Conservation (phyloP, 1,139 yeast species). For the Lodderomyces elongisporus region DNA sequence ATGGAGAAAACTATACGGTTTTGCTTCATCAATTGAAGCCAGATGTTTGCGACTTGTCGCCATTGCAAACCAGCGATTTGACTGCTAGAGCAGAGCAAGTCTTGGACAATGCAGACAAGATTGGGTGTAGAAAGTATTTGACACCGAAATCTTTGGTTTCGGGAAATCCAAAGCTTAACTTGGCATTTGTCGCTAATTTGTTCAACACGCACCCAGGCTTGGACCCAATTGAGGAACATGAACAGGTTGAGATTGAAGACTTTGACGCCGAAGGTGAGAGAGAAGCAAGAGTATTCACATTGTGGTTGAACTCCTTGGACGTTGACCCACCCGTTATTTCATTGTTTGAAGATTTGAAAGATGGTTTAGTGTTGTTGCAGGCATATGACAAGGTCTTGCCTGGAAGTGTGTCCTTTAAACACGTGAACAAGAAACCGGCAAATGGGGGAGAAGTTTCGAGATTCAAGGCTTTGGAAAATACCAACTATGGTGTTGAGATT, state of each 20-base stretch:
- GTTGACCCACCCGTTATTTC: constrained; percentile 93
- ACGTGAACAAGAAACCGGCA: constrained; percentile 76
- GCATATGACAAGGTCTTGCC: constrained; percentile 96
- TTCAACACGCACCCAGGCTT: constrained; percentile 96
- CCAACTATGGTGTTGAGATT: constrained; percentile 92
- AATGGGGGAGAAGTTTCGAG: constrained; percentile 72
- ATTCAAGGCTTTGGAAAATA: constrained; percentile 92
- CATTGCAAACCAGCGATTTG: constrained; percentile 71
- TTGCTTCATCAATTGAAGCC: constrained; percentile 87
- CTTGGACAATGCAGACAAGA: constrained; percentile 78
- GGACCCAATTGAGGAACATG: constrained; percentile 91
- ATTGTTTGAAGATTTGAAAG: constrained; percentile 90
- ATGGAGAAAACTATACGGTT: constrained; percentile 93
- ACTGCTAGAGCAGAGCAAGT: constrained; percentile 83
- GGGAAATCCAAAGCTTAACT: constrained; percentile 93
- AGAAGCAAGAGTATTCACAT: constrained; percentile 96
- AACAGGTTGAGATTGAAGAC: constrained; percentile 83
- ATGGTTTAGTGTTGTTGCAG: constrained; percentile 82
- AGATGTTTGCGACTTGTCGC: constrained; percentile 71
- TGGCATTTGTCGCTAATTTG: constrained; percentile 95
- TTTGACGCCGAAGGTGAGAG: constrained; percentile 99
- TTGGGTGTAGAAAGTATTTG: constrained; percentile 89
- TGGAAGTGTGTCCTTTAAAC: constrained; percentile 77
- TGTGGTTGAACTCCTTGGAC: constrained; percentile 94
- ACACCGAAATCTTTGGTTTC: constrained; percentile 91